phyloP scores from a whole-genome alignment of 2,329 filamentous ascomycete species.

The Claviceps purpurea region DNA sequence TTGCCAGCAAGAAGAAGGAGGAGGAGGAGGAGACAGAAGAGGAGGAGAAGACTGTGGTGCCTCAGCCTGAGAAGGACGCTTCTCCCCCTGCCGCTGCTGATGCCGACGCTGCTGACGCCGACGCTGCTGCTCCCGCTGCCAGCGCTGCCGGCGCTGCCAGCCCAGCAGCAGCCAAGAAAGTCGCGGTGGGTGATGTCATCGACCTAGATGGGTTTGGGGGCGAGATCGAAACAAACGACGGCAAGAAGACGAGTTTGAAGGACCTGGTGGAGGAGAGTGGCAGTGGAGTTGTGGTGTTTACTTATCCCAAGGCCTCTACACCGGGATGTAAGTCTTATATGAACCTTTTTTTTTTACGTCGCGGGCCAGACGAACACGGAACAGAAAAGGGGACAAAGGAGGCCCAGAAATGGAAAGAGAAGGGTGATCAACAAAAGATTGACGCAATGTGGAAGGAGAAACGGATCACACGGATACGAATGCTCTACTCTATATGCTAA shows the following conservation, averaged over 20 bases:
- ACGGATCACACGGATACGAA: no score
- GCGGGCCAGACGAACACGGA: not conserved
- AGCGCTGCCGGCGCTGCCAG: not conserved
- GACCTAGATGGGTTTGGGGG: slow-evolving; percentile 48
- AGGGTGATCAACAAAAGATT: no score
- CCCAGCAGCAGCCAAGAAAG: slow-evolving; percentile 24
- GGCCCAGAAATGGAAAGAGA: not conserved
- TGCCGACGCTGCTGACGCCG: not conserved
- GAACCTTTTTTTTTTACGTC: not conserved
- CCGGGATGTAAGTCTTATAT: slow-evolving; percentile 65
- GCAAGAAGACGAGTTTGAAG: slow-evolving; percentile 65
- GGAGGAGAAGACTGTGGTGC: slow-evolving; percentile 9
- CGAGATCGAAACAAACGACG: slow-evolving; percentile 76
- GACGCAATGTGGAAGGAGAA: no score
- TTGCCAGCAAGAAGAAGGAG: slow-evolving; percentile 7
- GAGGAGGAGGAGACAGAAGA: not conserved
- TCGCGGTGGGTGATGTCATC: slow-evolving; percentile 41
- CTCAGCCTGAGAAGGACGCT: slow-evolving; percentile 14
- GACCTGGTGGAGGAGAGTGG: slow-evolving; percentile 72
- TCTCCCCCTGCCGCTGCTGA: not conserved
- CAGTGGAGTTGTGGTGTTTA: slow-evolving; percentile 80
- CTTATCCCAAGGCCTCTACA: slow-evolving; percentile 89
- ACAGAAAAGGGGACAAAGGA: not conserved
- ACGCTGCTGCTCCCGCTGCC: slow-evolving; percentile 6
- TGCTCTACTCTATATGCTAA: not conserved